Conservation (phyloP, 176 grass and related monocot genomes). For the Aegilops umbellulata region DNA sequence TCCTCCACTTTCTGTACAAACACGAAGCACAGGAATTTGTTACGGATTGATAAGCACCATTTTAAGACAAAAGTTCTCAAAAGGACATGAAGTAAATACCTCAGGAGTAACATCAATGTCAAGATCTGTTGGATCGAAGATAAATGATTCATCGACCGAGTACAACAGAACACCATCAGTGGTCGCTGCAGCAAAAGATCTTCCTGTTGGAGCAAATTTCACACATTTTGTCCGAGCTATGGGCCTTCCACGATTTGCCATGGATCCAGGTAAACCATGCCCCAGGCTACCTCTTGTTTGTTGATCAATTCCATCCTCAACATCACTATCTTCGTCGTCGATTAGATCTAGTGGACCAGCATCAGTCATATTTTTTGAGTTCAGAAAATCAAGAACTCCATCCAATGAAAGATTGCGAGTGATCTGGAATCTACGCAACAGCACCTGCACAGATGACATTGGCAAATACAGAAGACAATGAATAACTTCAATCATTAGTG, state of each 20-base stretch:
- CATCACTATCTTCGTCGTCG: constrained; percentile 77
- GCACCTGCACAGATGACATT: constrained; percentile 53
- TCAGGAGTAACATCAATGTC: constrained; percentile 95
- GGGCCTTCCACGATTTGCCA: constrained; percentile 69
- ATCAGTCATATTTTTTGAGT: constrained; percentile 96
- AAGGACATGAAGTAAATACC: constrained; percentile 40
- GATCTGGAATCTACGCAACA: constrained; percentile 89
- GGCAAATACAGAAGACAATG: constrained; percentile 9
- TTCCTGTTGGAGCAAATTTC: constrained; percentile 88
- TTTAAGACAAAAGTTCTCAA: not conserved
- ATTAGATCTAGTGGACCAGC: constrained; percentile 90
- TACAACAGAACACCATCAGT: constrained; percentile 93
- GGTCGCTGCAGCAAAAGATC: constrained; percentile 94
- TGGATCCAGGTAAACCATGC: constrained; percentile 74
- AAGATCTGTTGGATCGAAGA: constrained; percentile 94
- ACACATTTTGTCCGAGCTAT: constrained; percentile 81
- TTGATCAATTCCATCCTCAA: constrained; percentile 79
- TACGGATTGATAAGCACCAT: not conserved
- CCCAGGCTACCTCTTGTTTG: constrained; percentile 61
- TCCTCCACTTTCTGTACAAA: constrained; percentile 81
- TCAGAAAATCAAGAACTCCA: constrained; percentile 96
- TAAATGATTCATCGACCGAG: constrained; percentile 85
- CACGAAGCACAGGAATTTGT: not conserved
- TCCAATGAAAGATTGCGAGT: constrained; percentile 96
- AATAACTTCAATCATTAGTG: not conserved